Conservation (phyloP, 805 yeast genomes). For the Candida morakotiae region DNA sequence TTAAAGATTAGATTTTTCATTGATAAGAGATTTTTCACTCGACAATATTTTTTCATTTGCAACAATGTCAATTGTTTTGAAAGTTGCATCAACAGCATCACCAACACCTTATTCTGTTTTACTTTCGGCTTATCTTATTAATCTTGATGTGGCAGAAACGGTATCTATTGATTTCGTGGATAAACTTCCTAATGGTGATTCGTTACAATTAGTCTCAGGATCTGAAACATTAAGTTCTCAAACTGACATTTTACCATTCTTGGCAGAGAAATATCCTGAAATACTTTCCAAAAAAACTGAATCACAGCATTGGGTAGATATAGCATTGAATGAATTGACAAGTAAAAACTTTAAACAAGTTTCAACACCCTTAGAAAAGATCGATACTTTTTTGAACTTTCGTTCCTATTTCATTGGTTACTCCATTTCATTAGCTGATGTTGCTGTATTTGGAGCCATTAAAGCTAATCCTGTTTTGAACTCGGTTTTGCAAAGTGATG, state of each 20-base stretch:
- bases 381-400: conserved; percentile 81
- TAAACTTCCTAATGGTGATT: neutral
- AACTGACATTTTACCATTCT: conserved; percentile 6
- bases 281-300: conserved; percentile 31
- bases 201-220: neutral
- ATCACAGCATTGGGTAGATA: conserved; percentile 60
- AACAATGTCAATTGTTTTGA: neutral
- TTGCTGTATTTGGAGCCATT: conserved; percentile 89
- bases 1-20: neutral
- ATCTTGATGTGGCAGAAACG: neutral
- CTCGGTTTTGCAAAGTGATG: conserved; percentile 79
- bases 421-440: conserved; percentile 69
- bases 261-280: conserved; percentile 52
- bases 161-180: neutral
- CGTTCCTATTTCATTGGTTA: conserved; percentile 75
- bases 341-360: conserved; percentile 87
- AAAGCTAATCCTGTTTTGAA: conserved; percentile 93
- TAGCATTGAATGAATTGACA: conserved; percentile 64
- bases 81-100: neutral
- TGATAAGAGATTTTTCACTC: neutral
- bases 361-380: conserved; percentile 68
- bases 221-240: neutral
- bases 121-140: neutral
- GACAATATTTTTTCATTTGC: neutral
- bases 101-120: neutral